Evolutionary conservation across 2,329 filamentous ascomycete species (phyloP), one percentile per base, ranked within the genome.

Genomic region (Lachnellula arida): DNA sequence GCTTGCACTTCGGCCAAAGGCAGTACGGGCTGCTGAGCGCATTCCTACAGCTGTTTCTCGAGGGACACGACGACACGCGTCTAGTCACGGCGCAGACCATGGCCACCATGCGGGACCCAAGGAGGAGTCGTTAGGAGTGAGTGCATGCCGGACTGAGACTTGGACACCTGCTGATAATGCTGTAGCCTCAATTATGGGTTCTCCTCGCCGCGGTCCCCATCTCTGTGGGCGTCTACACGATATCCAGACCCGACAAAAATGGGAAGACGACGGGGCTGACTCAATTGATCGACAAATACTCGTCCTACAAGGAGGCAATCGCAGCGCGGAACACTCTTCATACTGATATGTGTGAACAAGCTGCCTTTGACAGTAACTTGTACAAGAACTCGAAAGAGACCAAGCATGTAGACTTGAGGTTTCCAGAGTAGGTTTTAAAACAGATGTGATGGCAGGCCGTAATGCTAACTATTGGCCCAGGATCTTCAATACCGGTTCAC

Each of bases 401-500:
- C 53, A 65, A 66, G 47, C 70, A 76, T 62, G 73, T 83, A 46
- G 76, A 82, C 19, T 70, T 88, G 70, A 80, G 73, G 67, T 84
- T 80, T 65, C 83, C 81, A 35, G 85, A 88, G 85, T 88, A 80
- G 60, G 84, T 80, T 53, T 42, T 51, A 28, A 47, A 49, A 42
- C n/a, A 22, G 22, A 51, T 12, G 12, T 48, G 25, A 48, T 37
- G n/a, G 15, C n/a, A 17, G 12, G 7, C 17, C n/a, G 5, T 11
- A 12, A 34, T 11, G 35, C 58, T 65, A 50, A 64, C 47, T 40
- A 50, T 17, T 39, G 25, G 14, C 63, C 83, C 67, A 88, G 85
- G 64, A 74, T 80, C 61, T 81, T 88, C 73, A 87, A 87, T 68
- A 71, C 74, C 22, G 80, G 81, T 51, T 81, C 81, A 1, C 84